Percentiles rank a stretch among this genome's conserved stretches.
Conservation (phyloP, 1,284 basidiomycete genomes). For the Boletellus deceptivus region DNA sequence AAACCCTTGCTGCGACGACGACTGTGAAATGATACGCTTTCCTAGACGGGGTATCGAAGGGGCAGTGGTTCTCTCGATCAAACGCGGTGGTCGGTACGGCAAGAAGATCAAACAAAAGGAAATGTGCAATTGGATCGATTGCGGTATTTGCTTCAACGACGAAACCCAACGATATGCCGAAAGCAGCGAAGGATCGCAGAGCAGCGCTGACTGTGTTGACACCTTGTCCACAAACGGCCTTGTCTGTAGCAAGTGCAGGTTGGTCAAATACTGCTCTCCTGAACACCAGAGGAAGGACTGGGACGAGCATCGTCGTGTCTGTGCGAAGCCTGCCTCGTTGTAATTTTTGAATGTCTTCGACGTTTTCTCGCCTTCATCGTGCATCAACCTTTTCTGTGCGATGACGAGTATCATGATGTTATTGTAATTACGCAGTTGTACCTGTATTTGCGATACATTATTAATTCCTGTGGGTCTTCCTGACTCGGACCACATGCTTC, state of each 20-base stretch:
- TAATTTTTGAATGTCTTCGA: constrained; percentile 10
- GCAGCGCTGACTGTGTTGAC: constrained; percentile 36
- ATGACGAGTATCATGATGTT: background rate
- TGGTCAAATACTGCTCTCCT: constrained; percentile 70
- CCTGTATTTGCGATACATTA: background rate
- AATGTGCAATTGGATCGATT: constrained; percentile 81
- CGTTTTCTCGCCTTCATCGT: background rate
- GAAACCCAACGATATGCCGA: constrained; percentile 34
- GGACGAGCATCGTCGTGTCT: constrained; percentile 70
- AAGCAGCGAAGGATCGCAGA: constrained; percentile 49
- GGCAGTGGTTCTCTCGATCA: constrained; percentile 60
- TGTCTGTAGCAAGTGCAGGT: constrained; percentile 68
- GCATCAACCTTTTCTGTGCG: background rate
- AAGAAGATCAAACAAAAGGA: constrained; percentile 48
- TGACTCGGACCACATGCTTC: background rate
- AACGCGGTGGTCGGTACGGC: constrained; percentile 48
- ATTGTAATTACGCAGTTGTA: constrained; percentile 11
- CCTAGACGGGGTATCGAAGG: constrained; percentile 58
- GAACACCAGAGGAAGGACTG: constrained; percentile 71
- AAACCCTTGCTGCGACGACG: constrained; percentile 71
- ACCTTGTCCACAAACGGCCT: constrained; percentile 39
- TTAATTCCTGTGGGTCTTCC: background rate
- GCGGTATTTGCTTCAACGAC: constrained; percentile 56
- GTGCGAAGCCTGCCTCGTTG: constrained; percentile 41
- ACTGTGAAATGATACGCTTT: constrained; percentile 77